A percentile compares a stretch with the other conserved stretches of the same genome.
Evolutionary conservation across 176 grass and related monocot genomes (phyloP).

Genomic region (Phoenix roebelenii): DNA sequence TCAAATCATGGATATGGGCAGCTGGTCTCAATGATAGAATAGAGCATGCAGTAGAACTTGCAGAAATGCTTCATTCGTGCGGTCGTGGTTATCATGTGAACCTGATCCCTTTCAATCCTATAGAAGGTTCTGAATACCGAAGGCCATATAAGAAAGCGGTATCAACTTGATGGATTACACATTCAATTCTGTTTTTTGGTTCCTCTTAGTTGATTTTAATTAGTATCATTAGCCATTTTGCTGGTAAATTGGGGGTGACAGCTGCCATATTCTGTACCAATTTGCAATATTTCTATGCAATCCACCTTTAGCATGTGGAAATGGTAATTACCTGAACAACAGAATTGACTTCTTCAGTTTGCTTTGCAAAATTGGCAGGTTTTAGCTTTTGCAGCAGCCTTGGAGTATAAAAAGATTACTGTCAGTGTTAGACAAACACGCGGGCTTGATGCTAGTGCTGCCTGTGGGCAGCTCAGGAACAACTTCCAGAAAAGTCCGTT

Average conservation of each 20-base stretch:
- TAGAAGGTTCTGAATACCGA: constrained; percentile 84
- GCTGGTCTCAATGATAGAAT: constrained; percentile 79
- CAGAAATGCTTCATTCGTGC: constrained; percentile 41
- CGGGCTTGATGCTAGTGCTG: constrained; percentile 90
- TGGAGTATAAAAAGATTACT: constrained; percentile 65
- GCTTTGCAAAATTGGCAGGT: constrained; percentile 30
- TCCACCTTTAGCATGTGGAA: too few relatives aligned
- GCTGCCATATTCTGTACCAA: too few relatives aligned
- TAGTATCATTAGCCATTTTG: too few relatives aligned
- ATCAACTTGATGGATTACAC: constrained; percentile 1
- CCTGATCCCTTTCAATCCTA: constrained; percentile 88
- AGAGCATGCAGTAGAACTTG: constrained; percentile 64
- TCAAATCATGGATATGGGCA: constrained; percentile 15
- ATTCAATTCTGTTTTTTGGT: background rate
- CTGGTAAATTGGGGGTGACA: too few relatives aligned
- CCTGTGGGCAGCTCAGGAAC: constrained; percentile 88
- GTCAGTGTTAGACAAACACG: constrained; percentile 74
- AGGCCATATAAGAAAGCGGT: constrained; percentile 94
- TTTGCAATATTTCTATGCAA: too few relatives aligned
- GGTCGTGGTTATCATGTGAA: constrained; percentile 91
- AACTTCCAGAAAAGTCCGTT: constrained; percentile 77
- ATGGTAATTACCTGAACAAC: too few relatives aligned
- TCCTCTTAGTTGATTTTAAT: too few relatives aligned
- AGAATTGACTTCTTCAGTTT: background rate
- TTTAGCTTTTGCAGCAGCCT: constrained; percentile 47